A percentile compares a stretch with the other conserved stretches of the same genome.
phyloP scores from a whole-genome alignment of 2,329 filamentous ascomycete species.

The Epichloe uncinata region DNA sequence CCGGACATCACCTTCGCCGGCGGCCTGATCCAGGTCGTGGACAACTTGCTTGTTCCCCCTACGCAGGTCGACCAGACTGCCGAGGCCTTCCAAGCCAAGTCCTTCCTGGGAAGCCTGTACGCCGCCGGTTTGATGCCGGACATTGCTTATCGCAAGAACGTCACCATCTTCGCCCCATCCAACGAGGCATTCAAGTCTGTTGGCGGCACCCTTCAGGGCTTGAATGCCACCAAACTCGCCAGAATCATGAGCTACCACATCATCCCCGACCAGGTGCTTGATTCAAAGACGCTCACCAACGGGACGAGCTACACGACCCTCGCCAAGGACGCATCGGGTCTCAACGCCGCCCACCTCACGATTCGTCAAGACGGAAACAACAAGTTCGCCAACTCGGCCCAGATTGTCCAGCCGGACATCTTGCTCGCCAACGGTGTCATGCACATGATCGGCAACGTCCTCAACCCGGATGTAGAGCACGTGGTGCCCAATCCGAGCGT shows the following conservation, averaged over 20 bases:
- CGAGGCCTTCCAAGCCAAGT: slow-evolving; percentile 30
- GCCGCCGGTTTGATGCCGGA: slow-evolving; percentile 21
- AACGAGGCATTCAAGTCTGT: slow-evolving; percentile 47
- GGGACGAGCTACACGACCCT: slow-evolving; percentile 22
- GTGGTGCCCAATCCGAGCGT: slow-evolving; percentile 24
- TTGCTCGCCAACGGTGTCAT: slow-evolving; percentile 44
- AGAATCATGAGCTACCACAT: slow-evolving; percentile 52
- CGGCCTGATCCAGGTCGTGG: slow-evolving; percentile 38
- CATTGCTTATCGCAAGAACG: slow-evolving; percentile 26
- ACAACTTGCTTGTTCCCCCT: slow-evolving; percentile 37
- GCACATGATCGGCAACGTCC: slow-evolving; percentile 41
- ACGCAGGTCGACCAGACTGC: slow-evolving; percentile 33
- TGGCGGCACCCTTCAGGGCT: slow-evolving; percentile 33
- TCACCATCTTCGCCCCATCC: slow-evolving; percentile 53
- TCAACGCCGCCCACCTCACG: slow-evolving; percentile 19
- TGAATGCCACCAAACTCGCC: slow-evolving; percentile 33
- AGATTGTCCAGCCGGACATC: slow-evolving; percentile 38
- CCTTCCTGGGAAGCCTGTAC: slow-evolving; percentile 25
- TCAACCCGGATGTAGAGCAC: slow-evolving; percentile 28
- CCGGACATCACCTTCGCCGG: slow-evolving; percentile 33
- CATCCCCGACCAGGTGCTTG: slow-evolving; percentile 39
- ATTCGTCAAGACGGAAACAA: slow-evolving; percentile 28
- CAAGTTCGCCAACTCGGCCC: slow-evolving; percentile 39
- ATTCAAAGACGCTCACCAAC: slow-evolving; percentile 29
- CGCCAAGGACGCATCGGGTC: slow-evolving; percentile 25